A percentile compares a stretch with the other conserved stretches of the same genome.
These are phyloP conservation scores for Penicillium sumatraense DNA, from an alignment of 2,329 filamentous ascomycete species.

Conservation along the genomic window DNA sequence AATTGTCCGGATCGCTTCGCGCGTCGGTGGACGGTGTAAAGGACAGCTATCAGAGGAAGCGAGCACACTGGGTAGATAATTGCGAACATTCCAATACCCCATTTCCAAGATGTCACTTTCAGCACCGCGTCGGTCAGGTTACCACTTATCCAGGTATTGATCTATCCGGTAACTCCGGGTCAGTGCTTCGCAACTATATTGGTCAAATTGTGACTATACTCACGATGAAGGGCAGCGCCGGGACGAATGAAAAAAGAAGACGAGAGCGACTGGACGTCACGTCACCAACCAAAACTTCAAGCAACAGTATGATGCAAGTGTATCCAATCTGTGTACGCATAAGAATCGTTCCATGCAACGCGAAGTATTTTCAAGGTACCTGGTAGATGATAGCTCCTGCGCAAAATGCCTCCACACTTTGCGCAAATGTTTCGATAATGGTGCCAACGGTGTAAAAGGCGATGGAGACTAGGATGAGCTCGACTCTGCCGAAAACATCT, in stretches of 20 bases:
- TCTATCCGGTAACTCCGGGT: slow-evolving; percentile 21
- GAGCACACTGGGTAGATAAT: slow-evolving; percentile 64
- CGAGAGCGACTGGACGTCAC: slow-evolving; percentile 66
- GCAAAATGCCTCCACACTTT: slow-evolving; percentile 56
- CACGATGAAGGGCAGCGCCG: slow-evolving; percentile 59
- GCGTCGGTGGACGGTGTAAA: slow-evolving; percentile 57
- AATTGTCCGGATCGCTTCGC: slow-evolving; percentile 59
- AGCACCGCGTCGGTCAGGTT: slow-evolving; percentile 60
- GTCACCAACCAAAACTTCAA: slow-evolving; percentile 69
- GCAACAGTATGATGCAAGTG: slow-evolving; percentile 63
- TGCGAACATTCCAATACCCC: slow-evolving; percentile 68
- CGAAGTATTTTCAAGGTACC: background rate
- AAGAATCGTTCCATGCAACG: background rate
- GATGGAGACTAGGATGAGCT: slow-evolving; percentile 60
- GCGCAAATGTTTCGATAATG: slow-evolving; percentile 60
- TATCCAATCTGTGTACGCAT: slow-evolving; percentile 56
- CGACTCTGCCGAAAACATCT: slow-evolving; percentile 66
- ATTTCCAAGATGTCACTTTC: slow-evolving; percentile 58
- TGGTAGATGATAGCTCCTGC: slow-evolving; percentile 63
- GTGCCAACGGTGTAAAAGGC: slow-evolving; percentile 62
- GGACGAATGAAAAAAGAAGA: slow-evolving; percentile 69
- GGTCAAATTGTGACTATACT: background rate
- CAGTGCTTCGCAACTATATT: no score
- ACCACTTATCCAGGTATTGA: slow-evolving; percentile 69
- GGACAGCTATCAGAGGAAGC: slow-evolving; percentile 58